These are phyloP conservation scores for Erucastrum elatum DNA, from an alignment of 345 rosid species.

Conservation along the genomic window DNA sequence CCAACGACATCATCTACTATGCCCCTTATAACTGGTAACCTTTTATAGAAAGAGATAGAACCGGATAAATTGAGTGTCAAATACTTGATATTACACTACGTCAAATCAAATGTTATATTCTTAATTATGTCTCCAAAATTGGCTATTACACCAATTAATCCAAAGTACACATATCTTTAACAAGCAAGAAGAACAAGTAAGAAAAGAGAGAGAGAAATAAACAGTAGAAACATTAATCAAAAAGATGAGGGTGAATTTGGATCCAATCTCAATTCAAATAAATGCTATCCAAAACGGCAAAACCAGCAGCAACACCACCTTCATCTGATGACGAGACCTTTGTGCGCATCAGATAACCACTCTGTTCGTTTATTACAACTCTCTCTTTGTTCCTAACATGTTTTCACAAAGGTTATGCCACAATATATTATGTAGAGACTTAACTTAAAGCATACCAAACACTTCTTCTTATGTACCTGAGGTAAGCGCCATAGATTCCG, in stretches of 20 bases:
- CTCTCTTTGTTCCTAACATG: conserved; percentile 73
- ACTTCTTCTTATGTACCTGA: conserved; percentile 52
- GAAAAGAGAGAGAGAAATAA: not conserved
- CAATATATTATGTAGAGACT: not conserved
- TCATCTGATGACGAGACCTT: conserved; percentile 82
- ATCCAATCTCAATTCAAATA: conserved; percentile 56
- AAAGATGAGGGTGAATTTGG: not conserved
- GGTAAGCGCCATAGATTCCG: conserved; percentile 81
- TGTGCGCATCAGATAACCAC: conserved; percentile 86
- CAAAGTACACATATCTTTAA: conserved; percentile 1
- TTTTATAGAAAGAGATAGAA: too few relatives aligned
- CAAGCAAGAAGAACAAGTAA: conserved; percentile 1
- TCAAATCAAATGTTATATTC: too few relatives aligned
- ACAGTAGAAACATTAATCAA: not conserved
- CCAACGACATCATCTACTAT: too few relatives aligned
- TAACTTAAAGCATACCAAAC: conserved; percentile 6
- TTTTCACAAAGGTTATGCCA: conserved; percentile 10
- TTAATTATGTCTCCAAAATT: too few relatives aligned
- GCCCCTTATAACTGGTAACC: too few relatives aligned
- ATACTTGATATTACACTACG: too few relatives aligned
- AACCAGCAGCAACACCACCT: conserved; percentile 97
- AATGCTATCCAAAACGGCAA: conserved; percentile 84
- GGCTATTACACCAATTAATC: too few relatives aligned
- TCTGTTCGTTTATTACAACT: conserved; percentile 67
- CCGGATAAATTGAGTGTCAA: too few relatives aligned